Percentiles rank a stretch among this genome's conserved stretches.
These are phyloP conservation scores for Zygotorulaspora florentina DNA, from an alignment of 805 yeast genomes.

Conservation along the genomic window DNA sequence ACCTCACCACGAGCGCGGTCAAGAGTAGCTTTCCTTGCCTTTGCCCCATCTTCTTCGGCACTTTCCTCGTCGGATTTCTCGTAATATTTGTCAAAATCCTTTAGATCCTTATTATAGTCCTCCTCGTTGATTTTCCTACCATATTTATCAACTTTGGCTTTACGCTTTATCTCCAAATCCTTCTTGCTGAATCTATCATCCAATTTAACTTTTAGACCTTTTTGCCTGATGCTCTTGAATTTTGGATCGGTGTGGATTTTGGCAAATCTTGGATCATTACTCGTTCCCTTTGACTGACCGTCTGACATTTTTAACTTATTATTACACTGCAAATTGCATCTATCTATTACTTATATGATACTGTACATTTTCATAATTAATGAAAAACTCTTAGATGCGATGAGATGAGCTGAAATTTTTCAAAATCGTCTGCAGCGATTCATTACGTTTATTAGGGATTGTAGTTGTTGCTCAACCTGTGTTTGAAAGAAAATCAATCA, in stretches of 20 bases:
- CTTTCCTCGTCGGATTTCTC: constrained; percentile 40
- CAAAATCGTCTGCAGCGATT: constrained; percentile 1
- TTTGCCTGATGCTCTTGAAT: constrained; percentile 68
- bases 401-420: constrained; percentile 25
- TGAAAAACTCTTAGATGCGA: constrained; percentile 9
- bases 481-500: too few species aligned
- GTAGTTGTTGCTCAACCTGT: background rate
- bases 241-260: constrained; percentile 83
- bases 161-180: constrained; percentile 54
- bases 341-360: background rate
- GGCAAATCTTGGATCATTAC: constrained; percentile 71
- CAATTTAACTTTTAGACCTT: constrained; percentile 66
- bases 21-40: constrained; percentile 16
- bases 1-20: constrained; percentile 71
- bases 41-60: constrained; percentile 21
- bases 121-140: constrained; percentile 62
- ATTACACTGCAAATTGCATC: background rate
- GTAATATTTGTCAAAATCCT: constrained; percentile 63
- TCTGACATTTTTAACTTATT: constrained; percentile 16
- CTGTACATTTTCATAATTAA: background rate
- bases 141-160: constrained; percentile 72
- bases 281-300: constrained; percentile 34
- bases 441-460: constrained; percentile 16
- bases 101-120: constrained; percentile 35
- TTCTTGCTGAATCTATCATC: constrained; percentile 80